These are phyloP conservation scores for Aspergillus fijiensis DNA, from an alignment of 2,329 filamentous ascomycete species.

Conservation along the genomic window DNA sequence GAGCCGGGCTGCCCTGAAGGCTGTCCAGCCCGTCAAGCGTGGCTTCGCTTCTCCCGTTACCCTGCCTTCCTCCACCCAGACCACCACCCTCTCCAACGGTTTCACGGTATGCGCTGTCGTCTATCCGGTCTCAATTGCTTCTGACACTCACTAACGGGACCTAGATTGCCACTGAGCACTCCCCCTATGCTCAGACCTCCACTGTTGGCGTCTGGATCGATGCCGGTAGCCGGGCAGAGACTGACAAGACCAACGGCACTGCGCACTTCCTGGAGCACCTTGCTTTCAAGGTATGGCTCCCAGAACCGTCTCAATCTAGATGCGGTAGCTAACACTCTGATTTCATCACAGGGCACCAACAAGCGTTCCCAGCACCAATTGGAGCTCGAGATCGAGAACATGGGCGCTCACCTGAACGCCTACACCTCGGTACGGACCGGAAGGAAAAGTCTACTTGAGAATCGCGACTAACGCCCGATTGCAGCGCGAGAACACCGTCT, in stretches of 20 bases:
- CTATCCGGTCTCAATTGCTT: conserved; percentile 19
- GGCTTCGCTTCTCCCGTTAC: conserved; percentile 83
- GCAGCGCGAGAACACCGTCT: conserved; percentile 97
- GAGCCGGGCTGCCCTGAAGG: conserved; percentile 79
- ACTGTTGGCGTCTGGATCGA: conserved; percentile 99
- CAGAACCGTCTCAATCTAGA: not conserved
- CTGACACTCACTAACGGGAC: conserved; percentile 30
- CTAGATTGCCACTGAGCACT: conserved; percentile 96
- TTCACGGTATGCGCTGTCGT: conserved; percentile 70
- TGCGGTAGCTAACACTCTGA: conserved; percentile 14
- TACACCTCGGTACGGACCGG: conserved; percentile 84
- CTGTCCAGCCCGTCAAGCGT: conserved; percentile 74
- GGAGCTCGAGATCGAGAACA: conserved; percentile 99
- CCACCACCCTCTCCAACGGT: conserved; percentile 94
- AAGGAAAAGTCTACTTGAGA: conserved; percentile 16
- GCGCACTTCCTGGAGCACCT: conserved; percentile 99
- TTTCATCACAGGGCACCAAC: conserved; percentile 67
- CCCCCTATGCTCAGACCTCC: conserved; percentile 95
- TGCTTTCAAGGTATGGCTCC: conserved; percentile 83
- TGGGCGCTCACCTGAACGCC: conserved; percentile 98
- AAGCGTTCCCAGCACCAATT: conserved; percentile 95
- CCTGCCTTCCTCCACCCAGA: conserved; percentile 78
- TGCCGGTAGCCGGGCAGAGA: conserved; percentile 96
- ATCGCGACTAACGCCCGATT: conserved; percentile 27
- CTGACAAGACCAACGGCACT: conserved; percentile 96